Base-by-base conservation (phyloP, 345 rosid species). In the Brassica juncea region DNA sequence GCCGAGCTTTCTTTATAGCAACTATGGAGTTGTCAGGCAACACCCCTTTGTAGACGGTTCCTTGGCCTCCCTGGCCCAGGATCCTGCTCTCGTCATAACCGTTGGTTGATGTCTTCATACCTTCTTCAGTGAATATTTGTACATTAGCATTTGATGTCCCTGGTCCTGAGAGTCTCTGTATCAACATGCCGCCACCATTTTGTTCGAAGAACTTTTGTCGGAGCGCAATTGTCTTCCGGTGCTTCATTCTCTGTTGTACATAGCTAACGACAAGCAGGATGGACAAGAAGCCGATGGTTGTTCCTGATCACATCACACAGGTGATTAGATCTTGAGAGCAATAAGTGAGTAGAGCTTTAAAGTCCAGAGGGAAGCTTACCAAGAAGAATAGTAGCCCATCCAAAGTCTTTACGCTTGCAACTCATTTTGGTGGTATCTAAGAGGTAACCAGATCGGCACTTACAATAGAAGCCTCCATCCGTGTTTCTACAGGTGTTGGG, bases 31-130 rank as follows among this genome's bases (percentile, higher is more conserved):
- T 70, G 12, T 84, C 82, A 0, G 78, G 44, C 0, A 84, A 67
- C 10, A 63, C 60, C 12, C 86, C 84, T 78, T 74, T 84, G 82
- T 84, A 84, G 0, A 84, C 86, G 4, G 84, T 84, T 54, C 84
- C 86, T 8, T 77, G 81, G 6, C 84, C 82, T 52, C 86, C 86
- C 44, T 72, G 61, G 0, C 86, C 86, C 0, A 74, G 0, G 72
- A 84, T 74, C 32, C 73, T 71, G 3, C 62, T 81, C 0, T 81
- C 63, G 1, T 71, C 66, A 21, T 81, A 84, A 62, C 65, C 73
- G 9, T 70, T 78, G 0, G 84, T 81, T 23, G 82, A 77, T 58
- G 12, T 9, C n/a, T 78, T 74, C 68, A 84, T 83, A 6, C 80
- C 32, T 55, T 61, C 75, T 1, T 70, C 80, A 4, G 75, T 68